phyloP scores from a whole-genome alignment of 108 stramenopile genomes.

The Pseudonitzschia delicatissima region DNA sequence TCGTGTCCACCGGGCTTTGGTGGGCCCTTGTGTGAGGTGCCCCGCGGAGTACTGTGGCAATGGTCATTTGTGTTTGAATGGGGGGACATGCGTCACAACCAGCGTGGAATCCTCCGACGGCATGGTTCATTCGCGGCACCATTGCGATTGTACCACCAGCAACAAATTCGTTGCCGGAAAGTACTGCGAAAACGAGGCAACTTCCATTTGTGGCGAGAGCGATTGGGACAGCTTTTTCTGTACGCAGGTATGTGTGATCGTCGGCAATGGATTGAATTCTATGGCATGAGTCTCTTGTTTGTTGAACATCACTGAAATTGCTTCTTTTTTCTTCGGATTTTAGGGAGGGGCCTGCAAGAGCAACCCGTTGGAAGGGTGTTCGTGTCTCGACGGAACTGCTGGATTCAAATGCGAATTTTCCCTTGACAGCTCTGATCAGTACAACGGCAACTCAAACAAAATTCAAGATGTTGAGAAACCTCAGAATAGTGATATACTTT shows the following conservation, averaged over 20 bases:
- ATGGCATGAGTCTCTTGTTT: background rate
- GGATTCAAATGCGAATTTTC: slow-evolving; percentile 31
- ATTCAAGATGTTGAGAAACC: background rate
- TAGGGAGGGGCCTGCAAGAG: slow-evolving; percentile 7
- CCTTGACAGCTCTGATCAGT: background rate
- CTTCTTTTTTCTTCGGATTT: background rate
- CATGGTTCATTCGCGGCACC: slow-evolving; percentile 12
- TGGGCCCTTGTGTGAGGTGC: slow-evolving; percentile 35
- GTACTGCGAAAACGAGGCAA: slow-evolving; percentile 20
- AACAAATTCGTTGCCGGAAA: slow-evolving; percentile 14
- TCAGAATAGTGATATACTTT: background rate
- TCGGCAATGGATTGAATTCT: background rate
- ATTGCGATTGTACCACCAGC: slow-evolving; percentile 53
- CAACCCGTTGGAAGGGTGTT: slow-evolving; percentile 14
- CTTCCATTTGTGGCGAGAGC: background rate
- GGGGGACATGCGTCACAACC: slow-evolving; percentile 41
- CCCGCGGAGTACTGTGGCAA: background rate
- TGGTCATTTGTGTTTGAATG: background rate
- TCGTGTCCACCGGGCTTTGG: slow-evolving; percentile 32
- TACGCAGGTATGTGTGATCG: background rate
- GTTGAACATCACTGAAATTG: background rate
- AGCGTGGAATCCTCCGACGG: slow-evolving; percentile 24
- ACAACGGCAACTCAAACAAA: background rate
- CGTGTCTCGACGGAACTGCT: background rate
- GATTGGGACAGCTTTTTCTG: slow-evolving; percentile 8